Evolutionary conservation across 2,329 filamentous ascomycete genomes (phyloP), one percentile per base, ranked within the genome.

Genomic region (Macrophomina pseudophaseolina): DNA sequence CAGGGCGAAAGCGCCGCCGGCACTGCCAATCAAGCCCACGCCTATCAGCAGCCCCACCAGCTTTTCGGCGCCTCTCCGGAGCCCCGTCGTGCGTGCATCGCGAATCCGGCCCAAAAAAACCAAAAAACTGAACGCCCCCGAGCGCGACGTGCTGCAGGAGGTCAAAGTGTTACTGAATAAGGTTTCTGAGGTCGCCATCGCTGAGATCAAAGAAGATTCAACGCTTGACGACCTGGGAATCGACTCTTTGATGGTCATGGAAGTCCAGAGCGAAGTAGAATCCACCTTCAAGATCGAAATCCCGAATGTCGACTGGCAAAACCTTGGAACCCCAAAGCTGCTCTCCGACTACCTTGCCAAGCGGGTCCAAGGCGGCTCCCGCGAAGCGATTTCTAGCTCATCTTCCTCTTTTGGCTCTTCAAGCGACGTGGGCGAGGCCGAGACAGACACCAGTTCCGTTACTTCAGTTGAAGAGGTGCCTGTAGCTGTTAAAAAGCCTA

Each of bases 241-340:
- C 28, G 51, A 54, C 33, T 54, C 51, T 2, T n/a, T 54, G 6
- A 54, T 54, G 51, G 51, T 54, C 16, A 54, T 18, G 14, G 51
- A 54, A n/a, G 14, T 54, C 30, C 33, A 28, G 8, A 18, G 30
- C n/a, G 51, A 54, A 7, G 9, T 54, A 9, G 23, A 35, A 18
- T 9, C 18, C 28, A 33, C 8, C 1, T 54, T 54, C 16, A 7
- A 18, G 14, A 18, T 54, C 4, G 8, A 54, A 9, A 8, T 54
- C 11, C 9, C 51, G 18, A 9, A 9, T 7, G 32, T 12, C 2
- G 16, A 54, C 7, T 30, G 18, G 14, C 51, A 54, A n/a, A 16
- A 16, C 2, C 46, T 14, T 9, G 16, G 8, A 16, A 49, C 46
- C 46, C 46, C 46, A 3, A 16, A 49, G 46, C n/a, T 30, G 8